phyloP scores from a whole-genome alignment of 176 grass and related monocot species.

The Ensete ventricosum region DNA sequence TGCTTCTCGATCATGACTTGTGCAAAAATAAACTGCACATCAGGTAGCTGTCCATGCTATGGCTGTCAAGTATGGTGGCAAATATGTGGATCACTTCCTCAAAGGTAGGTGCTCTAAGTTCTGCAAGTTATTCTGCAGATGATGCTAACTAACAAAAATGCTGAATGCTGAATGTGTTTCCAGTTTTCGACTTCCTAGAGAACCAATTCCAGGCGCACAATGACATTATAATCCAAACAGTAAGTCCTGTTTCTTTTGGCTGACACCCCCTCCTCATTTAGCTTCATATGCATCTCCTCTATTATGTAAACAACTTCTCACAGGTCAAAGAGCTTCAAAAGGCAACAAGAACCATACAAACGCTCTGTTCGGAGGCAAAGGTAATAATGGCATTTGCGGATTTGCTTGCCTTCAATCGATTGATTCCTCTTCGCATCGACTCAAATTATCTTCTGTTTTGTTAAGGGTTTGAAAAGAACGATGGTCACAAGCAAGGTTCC shows the following conservation, averaged over 20 bases:
- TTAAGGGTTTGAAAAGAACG: conserved; percentile 56
- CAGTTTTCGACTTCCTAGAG: conserved; percentile 70
- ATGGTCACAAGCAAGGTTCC: conserved; percentile 89
- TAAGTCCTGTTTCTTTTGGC: conserved; percentile 24
- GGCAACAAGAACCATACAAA: conserved; percentile 79
- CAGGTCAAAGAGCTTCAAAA: conserved; percentile 71
- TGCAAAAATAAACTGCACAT: too few relatives aligned
- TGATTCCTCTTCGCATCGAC: not conserved
- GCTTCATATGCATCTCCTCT: conserved; percentile 4
- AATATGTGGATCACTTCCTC: conserved; percentile 73
- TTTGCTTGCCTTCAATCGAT: not conserved
- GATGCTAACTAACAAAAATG: not conserved
- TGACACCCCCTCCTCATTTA: conserved; percentile 13
- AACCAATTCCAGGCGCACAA: conserved; percentile 49
- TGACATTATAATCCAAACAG: conserved; percentile 44
- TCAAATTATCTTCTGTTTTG: conserved; percentile 2
- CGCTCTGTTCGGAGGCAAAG: conserved; percentile 83
- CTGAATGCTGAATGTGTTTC: not conserved
- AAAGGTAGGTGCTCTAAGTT: conserved; percentile 40
- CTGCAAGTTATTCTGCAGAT: conserved; percentile 1
- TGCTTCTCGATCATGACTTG: too few relatives aligned
- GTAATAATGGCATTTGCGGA: conserved; percentile 22
- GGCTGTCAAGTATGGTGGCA: conserved; percentile 82
- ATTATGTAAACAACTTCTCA: conserved; percentile 14
- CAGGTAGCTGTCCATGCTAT: conserved; percentile 69